Percentiles rank a stretch among this genome's conserved stretches.
Conservation (phyloP, 148 eudicot species). For the Rhododendron molle region DNA sequence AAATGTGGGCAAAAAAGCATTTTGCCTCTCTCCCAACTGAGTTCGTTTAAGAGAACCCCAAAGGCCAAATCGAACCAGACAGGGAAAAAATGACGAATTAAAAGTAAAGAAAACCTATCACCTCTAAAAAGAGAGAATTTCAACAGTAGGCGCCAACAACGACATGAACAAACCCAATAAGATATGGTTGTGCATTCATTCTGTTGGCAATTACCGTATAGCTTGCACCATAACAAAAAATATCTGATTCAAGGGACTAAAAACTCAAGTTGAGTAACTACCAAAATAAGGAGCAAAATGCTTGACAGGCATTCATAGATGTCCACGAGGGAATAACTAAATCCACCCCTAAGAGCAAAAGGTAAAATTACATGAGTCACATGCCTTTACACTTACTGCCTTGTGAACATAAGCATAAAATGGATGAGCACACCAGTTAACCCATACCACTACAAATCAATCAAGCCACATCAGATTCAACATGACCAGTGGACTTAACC, state of each 20-base stretch:
- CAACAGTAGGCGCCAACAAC: background rate
- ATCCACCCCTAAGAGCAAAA: background rate
- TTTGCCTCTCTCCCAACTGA: background rate
- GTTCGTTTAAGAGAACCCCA: background rate
- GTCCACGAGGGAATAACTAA: background rate
- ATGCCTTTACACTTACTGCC: background rate
- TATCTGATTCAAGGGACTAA: background rate
- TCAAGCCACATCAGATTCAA: conserved; percentile 10
- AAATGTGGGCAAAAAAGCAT: background rate
- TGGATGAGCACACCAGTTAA: background rate
- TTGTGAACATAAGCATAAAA: conserved; percentile 2
- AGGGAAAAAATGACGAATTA: background rate
- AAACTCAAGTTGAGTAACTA: background rate
- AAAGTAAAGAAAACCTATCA: background rate
- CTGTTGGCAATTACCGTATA: background rate
- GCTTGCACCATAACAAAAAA: background rate
- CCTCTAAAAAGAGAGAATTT: background rate
- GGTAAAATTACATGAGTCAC: background rate
- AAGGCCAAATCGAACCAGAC: background rate
- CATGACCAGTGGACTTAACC: background rate
- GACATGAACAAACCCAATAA: background rate
- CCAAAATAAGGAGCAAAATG: background rate
- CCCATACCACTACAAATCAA: background rate
- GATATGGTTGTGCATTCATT: background rate
- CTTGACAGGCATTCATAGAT: background rate